Conservation (phyloP, 345 rosid genomes). For the Gossypium stocksii region DNA sequence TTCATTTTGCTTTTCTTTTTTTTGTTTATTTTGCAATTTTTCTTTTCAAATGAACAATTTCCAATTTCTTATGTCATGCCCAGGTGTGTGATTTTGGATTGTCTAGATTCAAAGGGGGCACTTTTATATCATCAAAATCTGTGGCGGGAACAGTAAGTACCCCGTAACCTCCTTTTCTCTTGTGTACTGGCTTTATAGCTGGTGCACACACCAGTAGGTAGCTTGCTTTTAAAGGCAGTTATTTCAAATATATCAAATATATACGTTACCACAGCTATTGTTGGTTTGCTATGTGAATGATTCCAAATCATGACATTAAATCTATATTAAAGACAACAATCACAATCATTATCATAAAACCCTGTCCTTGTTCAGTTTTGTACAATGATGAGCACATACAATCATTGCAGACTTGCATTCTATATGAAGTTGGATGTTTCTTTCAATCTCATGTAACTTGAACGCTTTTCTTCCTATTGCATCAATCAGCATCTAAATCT, state of each 20-base stretch:
- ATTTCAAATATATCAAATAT: background rate
- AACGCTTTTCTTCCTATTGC: conserved; percentile 27
- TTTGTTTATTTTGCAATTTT: background rate
- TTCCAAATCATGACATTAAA: background rate
- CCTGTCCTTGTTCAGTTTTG: background rate
- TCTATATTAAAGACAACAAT: background rate
- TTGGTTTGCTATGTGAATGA: background rate
- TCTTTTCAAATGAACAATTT: background rate
- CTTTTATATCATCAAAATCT: conserved; percentile 83
- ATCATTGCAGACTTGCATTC: background rate
- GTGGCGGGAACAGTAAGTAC: conserved; percentile 94
- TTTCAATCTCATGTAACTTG: conserved; percentile 26
- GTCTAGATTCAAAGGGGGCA: conserved; percentile 89
- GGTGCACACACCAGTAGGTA: background rate
- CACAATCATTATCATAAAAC: background rate
- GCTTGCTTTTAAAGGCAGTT: background rate
- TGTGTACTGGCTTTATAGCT: background rate
- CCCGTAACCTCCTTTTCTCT: conserved; percentile 5
- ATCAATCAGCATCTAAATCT: conserved; percentile 40
- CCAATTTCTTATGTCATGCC: conserved; percentile 11
- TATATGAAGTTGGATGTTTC: background rate
- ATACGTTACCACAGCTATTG: background rate
- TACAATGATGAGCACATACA: background rate
- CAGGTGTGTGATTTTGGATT: conserved; percentile 96
- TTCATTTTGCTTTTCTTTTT: background rate